These are phyloP conservation scores for Byssochlamys sp. DNA, from an alignment of 2,329 filamentous ascomycete genomes.

Conservation along the genomic window DNA sequence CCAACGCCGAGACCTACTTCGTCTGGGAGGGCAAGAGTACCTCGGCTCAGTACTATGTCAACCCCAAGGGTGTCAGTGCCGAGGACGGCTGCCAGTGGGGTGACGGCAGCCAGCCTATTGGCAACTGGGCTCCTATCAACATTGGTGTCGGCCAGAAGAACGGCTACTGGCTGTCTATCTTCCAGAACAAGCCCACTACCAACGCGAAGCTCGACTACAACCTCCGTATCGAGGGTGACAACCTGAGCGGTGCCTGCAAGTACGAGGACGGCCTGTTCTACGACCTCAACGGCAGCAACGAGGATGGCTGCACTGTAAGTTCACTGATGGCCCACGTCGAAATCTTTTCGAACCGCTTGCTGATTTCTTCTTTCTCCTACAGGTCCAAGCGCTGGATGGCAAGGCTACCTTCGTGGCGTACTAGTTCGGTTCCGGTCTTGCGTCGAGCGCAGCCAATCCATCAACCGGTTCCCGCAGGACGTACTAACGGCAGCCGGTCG, in stretches of 20 bases:
- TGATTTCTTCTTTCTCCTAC: background rate
- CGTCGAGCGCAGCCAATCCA: background rate
- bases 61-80: slow-evolving; percentile 61
- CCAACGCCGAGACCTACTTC: slow-evolving; percentile 64
- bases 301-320: slow-evolving; percentile 73
- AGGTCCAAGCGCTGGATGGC: background rate
- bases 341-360: background rate
- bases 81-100: slow-evolving; percentile 70
- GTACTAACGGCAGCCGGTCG: background rate
- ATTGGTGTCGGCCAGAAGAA: slow-evolving; percentile 66
- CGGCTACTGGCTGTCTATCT: slow-evolving; percentile 73
- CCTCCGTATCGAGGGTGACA: slow-evolving; percentile 63
- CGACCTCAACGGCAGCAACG: slow-evolving; percentile 38
- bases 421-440: background rate
- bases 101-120: slow-evolving; percentile 46
- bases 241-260: slow-evolving; percentile 51
- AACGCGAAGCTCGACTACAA: slow-evolving; percentile 63
- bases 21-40: slow-evolving; percentile 64
- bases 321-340: background rate
- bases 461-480: slow-evolving; percentile 52
- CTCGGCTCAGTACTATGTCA: slow-evolving; percentile 94
- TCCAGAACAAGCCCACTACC: slow-evolving; percentile 72
- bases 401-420: background rate
- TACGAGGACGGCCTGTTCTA: slow-evolving; percentile 57
- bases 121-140: slow-evolving; percentile 84